Evolutionary conservation across 768 basidiomycete species (phyloP).

Genomic region (Paxillus involutus): DNA sequence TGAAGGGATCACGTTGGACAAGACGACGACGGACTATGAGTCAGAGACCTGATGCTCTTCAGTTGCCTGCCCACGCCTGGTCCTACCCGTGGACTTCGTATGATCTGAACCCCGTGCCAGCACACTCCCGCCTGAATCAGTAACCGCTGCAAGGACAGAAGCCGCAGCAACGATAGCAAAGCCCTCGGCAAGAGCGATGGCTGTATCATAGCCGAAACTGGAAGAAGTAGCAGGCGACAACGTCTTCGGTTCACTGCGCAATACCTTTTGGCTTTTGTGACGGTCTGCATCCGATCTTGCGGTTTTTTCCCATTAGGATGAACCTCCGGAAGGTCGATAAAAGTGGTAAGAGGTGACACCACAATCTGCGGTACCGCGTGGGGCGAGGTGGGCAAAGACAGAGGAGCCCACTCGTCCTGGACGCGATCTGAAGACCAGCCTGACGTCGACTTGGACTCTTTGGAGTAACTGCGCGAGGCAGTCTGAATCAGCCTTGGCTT

Average conservation of each 20-base stretch:
- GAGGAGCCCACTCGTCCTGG: background rate
- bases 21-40: conserved; percentile 4
- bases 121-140: background rate
- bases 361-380: background rate
- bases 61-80: background rate
- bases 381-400: background rate
- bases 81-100: background rate
- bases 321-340: background rate
- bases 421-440: background rate
- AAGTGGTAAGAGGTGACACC: background rate
- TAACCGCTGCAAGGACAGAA: background rate
- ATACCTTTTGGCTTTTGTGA: background rate
- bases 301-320: background rate
- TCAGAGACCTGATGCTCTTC: background rate
- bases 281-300: background rate
- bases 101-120: background rate
- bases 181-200: background rate
- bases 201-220: background rate
- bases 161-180: background rate
- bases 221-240: background rate
- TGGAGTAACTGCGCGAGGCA: conserved; percentile 63
- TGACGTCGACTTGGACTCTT: conserved; percentile 59
- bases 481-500: background rate
- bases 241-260: background rate
- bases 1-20: background rate